Evolutionary conservation across 2,329 filamentous ascomycete genomes (phyloP).

Genomic region (Penicillium janthinellum): DNA sequence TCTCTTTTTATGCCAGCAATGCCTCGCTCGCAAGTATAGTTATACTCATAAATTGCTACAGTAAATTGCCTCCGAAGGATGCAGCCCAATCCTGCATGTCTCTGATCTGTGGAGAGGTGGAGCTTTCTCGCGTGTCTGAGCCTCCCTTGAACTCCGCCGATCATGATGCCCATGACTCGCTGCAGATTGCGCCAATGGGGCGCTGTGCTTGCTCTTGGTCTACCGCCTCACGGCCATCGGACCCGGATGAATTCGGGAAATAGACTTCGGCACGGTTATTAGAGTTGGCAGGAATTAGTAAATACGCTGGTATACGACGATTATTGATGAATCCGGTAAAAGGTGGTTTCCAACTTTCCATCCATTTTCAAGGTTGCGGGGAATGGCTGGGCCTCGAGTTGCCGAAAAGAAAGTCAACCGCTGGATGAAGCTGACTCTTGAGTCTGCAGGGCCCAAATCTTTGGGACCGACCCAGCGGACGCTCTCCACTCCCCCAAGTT

Average conservation of each 20-base stretch:
- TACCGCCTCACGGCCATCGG: no score
- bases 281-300: background rate
- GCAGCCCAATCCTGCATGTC: background rate
- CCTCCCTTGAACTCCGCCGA: constrained; percentile 2
- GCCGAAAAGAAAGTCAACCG: background rate
- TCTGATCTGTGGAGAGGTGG: constrained; percentile 4
- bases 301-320: background rate
- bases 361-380: background rate
- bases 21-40: background rate
- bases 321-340: background rate
- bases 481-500: constrained; percentile 10
- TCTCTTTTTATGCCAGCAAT: background rate
- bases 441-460: background rate
- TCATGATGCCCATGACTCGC: constrained; percentile 9
- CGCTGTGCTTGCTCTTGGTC: background rate
- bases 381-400: background rate
- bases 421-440: background rate
- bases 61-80: background rate
- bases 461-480: background rate
- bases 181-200: background rate
- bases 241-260: no score
- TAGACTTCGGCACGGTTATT: no score
- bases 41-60: background rate
- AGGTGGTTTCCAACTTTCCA: background rate
- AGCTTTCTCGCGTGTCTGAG: constrained; percentile 5